Percentiles rank a stretch among this genome's conserved stretches.
Conservation (phyloP, 805 yeast genomes). For the Saturnispora gosingensis region DNA sequence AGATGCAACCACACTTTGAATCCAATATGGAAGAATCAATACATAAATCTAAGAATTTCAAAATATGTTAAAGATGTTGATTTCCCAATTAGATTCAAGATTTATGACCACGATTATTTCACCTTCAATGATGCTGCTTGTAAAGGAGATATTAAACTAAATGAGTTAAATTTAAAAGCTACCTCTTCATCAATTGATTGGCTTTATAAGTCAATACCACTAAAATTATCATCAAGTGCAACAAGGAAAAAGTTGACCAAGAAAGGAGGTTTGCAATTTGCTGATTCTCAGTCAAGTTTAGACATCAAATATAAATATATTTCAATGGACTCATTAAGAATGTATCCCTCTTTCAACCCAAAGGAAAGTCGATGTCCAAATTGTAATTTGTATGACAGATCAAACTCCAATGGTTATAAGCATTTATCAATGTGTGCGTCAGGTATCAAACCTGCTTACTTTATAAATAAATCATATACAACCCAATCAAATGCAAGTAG, state of each 20-base stretch:
- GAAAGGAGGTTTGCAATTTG: not conserved
- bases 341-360: conserved; percentile 9
- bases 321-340: conserved; percentile 2
- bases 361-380: conserved; percentile 67
- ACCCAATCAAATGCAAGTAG: conserved; percentile 76
- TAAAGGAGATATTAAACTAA: conserved; percentile 45
- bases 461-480: conserved; percentile 52
- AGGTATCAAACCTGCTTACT: conserved; percentile 8
- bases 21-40: conserved; percentile 68
- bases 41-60: conserved; percentile 67
- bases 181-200: conserved; percentile 2
- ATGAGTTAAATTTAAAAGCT: conserved; percentile 19
- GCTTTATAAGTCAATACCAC: conserved; percentile 10
- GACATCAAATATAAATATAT: conserved; percentile 13
- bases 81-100: conserved; percentile 47
- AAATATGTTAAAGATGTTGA: conserved; percentile 57
- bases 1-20: conserved; percentile 74
- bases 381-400: conserved; percentile 55
- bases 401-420: conserved; percentile 55
- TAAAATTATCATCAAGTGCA: conserved; percentile 7
- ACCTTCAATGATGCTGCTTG: conserved; percentile 83
- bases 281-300: conserved; percentile 5
- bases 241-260: conserved; percentile 6
- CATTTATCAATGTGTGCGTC: conserved; percentile 84
- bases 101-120: conserved; percentile 77